phyloP scores from a whole-genome alignment of 768 basidiomycete genomes.

The Guyanaporus albipodus region DNA sequence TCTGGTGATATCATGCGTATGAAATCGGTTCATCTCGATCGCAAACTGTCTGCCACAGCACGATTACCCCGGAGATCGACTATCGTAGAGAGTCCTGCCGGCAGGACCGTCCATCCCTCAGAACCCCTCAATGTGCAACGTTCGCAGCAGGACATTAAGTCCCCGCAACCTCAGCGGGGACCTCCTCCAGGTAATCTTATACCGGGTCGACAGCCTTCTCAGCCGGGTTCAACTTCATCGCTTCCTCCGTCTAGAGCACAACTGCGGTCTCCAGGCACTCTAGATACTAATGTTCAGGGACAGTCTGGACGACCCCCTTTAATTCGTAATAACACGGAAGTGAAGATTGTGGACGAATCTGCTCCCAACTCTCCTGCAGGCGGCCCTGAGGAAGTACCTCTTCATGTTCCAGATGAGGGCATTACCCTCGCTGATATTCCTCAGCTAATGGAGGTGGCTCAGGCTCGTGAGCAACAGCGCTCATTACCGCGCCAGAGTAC shows the following conservation, averaged over 20 bases:
- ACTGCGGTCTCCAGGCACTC: conserved; percentile 37
- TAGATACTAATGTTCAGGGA: conserved; percentile 37
- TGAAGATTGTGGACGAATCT: conserved; percentile 85
- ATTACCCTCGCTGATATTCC: conserved; percentile 95
- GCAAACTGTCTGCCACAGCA: conserved; percentile 92
- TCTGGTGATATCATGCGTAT: conserved; percentile 90
- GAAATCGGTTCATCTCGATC: conserved; percentile 91
- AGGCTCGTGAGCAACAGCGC: conserved; percentile 85
- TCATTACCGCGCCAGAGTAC: conserved; percentile 73
- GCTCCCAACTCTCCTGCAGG: conserved; percentile 67
- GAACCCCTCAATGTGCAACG: conserved; percentile 51
- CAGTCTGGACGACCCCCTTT: conserved; percentile 61
- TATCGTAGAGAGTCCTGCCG: conserved; percentile 91
- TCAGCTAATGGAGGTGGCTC: conserved; percentile 86
- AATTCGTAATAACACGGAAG: conserved; percentile 76
- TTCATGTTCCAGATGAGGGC: conserved; percentile 60
- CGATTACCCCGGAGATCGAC: conserved; percentile 90
- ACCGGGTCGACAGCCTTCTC: conserved; percentile 35
- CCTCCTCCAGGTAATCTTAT: conserved; percentile 33
- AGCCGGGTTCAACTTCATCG: conserved; percentile 28
- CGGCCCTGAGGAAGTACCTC: conserved; percentile 39
- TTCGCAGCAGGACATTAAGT: conserved; percentile 37
- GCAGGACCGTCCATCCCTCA: conserved; percentile 74
- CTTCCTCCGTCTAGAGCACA: conserved; percentile 36
- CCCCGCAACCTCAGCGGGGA: conserved; percentile 40